Percentiles rank a stretch among this genome's conserved stretches.
Evolutionary conservation across 1,284 basidiomycete species (phyloP).

Genomic region (Rugosomyces carneus): DNA sequence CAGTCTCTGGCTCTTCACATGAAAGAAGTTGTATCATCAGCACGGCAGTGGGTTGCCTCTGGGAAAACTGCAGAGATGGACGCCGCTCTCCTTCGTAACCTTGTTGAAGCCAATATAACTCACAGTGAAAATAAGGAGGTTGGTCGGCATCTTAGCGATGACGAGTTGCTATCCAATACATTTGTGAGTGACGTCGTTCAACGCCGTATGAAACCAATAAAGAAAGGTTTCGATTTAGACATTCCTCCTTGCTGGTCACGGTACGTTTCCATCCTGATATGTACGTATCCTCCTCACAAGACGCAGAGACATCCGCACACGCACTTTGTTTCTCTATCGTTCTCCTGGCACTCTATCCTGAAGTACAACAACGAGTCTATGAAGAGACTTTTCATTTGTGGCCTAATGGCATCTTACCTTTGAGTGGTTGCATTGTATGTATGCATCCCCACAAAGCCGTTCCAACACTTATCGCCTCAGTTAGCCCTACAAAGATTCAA

Average conservation of each 20-base stretch:
- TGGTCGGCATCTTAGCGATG: constrained; percentile 30
- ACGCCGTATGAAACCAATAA: too few species aligned
- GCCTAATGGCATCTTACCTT: constrained; percentile 25
- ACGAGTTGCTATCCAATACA: constrained; percentile 38
- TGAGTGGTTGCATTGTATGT: too few species aligned
- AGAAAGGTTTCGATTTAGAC: constrained; percentile 18
- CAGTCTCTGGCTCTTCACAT: constrained; percentile 32
- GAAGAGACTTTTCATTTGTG: constrained; percentile 33
- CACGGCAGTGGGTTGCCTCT: constrained; percentile 26
- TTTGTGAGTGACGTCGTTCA: constrained; percentile 28
- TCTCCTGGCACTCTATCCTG: constrained; percentile 41
- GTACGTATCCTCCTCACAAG: background rate
- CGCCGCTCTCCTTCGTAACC: constrained; percentile 33
- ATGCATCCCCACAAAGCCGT: too few species aligned
- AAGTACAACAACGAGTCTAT: constrained; percentile 36
- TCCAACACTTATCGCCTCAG: background rate
- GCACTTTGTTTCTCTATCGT: constrained; percentile 34
- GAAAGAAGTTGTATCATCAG: constrained; percentile 31
- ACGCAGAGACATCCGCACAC: constrained; percentile 39
- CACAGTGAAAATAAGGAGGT: constrained; percentile 22
- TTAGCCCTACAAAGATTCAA: constrained; percentile 31
- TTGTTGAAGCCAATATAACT: constrained; percentile 41
- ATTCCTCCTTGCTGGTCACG: constrained; percentile 37
- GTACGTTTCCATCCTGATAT: constrained; percentile 15
- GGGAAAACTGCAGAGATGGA: constrained; percentile 24